Base-by-base conservation (phyloP, 1,284 basidiomycete species). In the Fomitopsis pinicola region DNA sequence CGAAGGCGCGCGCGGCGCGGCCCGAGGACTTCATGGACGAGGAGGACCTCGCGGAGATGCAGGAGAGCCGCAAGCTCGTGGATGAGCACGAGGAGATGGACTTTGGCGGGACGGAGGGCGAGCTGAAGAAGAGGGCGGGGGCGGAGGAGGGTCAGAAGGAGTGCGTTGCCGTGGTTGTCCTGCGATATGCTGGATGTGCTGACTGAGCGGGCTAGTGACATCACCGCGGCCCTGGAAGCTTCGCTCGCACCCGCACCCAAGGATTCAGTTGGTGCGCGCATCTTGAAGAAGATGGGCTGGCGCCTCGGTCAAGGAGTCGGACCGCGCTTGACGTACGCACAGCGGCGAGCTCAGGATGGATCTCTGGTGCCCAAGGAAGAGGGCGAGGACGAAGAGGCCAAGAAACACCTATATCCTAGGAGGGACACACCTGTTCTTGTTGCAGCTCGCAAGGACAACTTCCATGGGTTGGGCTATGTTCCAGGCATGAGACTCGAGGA, bases 21-120 rank as follows among this genome's bases (percentile, higher is more conserved):
- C 87, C 91, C 0, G 94, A 98, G 72, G 97, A 98, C 73, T 98
- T 95, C 73, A 99, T 99, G 97, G 97, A 99, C 76, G 97, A 98
- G 50, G 97, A 99, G 76, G 97, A 98, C 74, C 77, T 97, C n/a
- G 85, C 88, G 42, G 92, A 93, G 64, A 73, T 91, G 63, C 84
- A 82, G 44, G 91, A 93, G 55, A 85, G 84, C 66, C 81, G 88
- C 65, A 85, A 85, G 52, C 74, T 97, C 9, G 82, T 91, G 4
- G 89, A 93, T 69, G 87, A 85, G n/a, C 84, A 85, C 22, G 88
- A 91, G 40, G 82, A 87, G 75, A 91, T 86, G 84, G 86, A 91
- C 61, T 73, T 89, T 19, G 86, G 81, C 8, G 84, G 83, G 0
- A 85, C 84, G 0, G 79, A 83, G 62, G 78, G 80, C 0, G 86